Evolutionary conservation across 179 eudicot genomes (phyloP), one percentile per base, ranked within the genome.

Genomic region (Silene noctiflora): DNA sequence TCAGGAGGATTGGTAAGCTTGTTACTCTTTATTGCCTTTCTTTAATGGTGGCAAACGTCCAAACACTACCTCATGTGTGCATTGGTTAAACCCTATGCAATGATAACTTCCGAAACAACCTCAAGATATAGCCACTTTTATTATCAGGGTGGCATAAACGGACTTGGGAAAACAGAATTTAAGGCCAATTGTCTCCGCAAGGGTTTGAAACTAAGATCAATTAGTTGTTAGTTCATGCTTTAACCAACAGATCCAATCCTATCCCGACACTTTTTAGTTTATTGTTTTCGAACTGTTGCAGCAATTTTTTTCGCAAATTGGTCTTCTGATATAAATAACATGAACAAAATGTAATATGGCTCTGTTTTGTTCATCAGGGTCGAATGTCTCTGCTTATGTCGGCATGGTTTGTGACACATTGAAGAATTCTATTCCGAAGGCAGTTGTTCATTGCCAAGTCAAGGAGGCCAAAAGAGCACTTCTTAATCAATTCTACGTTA

Each of bases 381-480:
- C 96, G 69, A 95, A 95, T 79, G 99, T 95, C 77, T 64, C 97
- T 71, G 88, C 89, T 67, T 95, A 95, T 73, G 88, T 95, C 31
- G 86, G 86, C 75, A 89, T 95, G 99, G 97, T 95, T 35, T 88
- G 88, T 74, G 99, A 95, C 58, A 87, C 97, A 21, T 73, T 95
- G 89, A 93, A 76, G 84, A 87, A 83, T 82, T 84, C 92, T 29
- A 87, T 95, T 77, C 99, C 99, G 25, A 95, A 95, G 85, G 99
- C 99, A 55, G 97, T 93, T 78, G 99, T 95, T 76, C 85, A 85
- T 75, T 95, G 97, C 80, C 99, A 95, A 89, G 99, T 95, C 71
- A 84, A 89, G 78, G 92, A 93, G 82, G 97, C 99, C 68, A 95
- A 90, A 86, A 80, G 87, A 84, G 75, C 89, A 39, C 84, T 95